Evolutionary conservation across 2,329 filamentous ascomycete genomes (phyloP), one percentile per base, ranked within the genome.

Genomic region (Plectosphaerella cucumerina): DNA sequence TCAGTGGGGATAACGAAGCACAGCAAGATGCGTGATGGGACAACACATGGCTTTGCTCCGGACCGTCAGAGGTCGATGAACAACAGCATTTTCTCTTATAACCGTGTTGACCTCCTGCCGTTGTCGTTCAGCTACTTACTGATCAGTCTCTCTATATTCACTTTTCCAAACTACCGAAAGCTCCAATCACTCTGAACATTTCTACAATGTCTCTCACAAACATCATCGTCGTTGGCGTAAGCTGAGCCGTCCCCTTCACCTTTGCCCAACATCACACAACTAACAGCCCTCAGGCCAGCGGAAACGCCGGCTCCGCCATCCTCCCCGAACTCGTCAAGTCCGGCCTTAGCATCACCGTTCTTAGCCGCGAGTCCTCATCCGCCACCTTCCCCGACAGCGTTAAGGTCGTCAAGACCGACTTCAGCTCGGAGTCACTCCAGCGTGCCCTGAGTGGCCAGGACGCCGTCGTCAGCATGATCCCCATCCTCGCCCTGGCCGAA

Each of bases 381-480:
- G 59, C 63, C 23, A 62, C 62, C 0, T 60, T 65, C 50, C 68
- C 70, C 2, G 48, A 64, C 0, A 60, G 63, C 26, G 67, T 77
- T 47, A 64, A 66, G 8, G 71, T 81, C 31, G 61, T 75, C 56
- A 67, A 68, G 8, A 71, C 75, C 18, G 70, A 82, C 59, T 62
- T 66, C 48, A 68, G 65, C 4, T 60, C 70, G 4, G 55, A 67
- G 1, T 72, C 73, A 18, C 66, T 83, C n/a, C 69, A 65, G 4
- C 48, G 62, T 0, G 76, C 74, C 2, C 71, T 85, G 48, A 55
- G 68, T 39, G 76, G 73, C 41, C 75, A 82, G 52, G 82, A 85
- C 59, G 81, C 78, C 2, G 71, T 84, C 12, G 61, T 85, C 17
- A 77, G 74, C 6, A 66, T 74, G 1, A 69, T 85, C 20, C 73